phyloP scores from a whole-genome alignment of 192 early-diverging fungal species.

The Coemansia sp. region DNA sequence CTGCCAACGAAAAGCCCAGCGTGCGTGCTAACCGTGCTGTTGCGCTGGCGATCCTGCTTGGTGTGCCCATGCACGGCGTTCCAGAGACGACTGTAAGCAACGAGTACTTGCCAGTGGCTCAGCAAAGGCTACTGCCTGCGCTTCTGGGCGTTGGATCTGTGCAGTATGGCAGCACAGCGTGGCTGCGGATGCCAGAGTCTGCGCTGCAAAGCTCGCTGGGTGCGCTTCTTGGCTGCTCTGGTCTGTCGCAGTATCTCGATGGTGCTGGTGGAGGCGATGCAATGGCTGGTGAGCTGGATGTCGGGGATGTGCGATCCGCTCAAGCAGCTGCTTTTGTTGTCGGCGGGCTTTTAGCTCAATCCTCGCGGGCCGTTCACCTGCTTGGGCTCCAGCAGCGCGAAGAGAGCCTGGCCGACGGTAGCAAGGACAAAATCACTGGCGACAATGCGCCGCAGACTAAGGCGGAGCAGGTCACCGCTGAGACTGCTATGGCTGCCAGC shows the following conservation, averaged over 20 bases:
- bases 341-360: slow-evolving; percentile 27
- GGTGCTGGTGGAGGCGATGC: neutral
- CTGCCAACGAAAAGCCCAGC: slow-evolving; percentile 20
- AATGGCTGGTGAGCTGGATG: neutral
- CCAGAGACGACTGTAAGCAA: slow-evolving; percentile 33
- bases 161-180: slow-evolving; percentile 31
- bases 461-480: neutral
- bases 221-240: slow-evolving; percentile 23
- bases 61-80: slow-evolving; percentile 40
- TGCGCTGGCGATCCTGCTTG: slow-evolving; percentile 35
- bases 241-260: slow-evolving; percentile 10
- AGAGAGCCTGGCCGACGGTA: neutral
- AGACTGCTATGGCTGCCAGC: slow-evolving; percentile 2
- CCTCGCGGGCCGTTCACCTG: slow-evolving; percentile 10
- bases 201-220: slow-evolving; percentile 14
- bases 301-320: slow-evolving; percentile 25
- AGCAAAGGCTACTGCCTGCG: slow-evolving; percentile 20
- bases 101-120: slow-evolving; percentile 24
- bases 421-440: neutral
- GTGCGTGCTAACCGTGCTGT: slow-evolving; percentile 19
- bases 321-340: slow-evolving; percentile 24
- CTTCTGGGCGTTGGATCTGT: slow-evolving; percentile 34
- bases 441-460: neutral
- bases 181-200: slow-evolving; percentile 26
- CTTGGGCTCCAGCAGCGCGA: slow-evolving; percentile 3